Evolutionary conservation across 345 rosid species (phyloP).

Genomic region (Bruguiera sexangula): DNA sequence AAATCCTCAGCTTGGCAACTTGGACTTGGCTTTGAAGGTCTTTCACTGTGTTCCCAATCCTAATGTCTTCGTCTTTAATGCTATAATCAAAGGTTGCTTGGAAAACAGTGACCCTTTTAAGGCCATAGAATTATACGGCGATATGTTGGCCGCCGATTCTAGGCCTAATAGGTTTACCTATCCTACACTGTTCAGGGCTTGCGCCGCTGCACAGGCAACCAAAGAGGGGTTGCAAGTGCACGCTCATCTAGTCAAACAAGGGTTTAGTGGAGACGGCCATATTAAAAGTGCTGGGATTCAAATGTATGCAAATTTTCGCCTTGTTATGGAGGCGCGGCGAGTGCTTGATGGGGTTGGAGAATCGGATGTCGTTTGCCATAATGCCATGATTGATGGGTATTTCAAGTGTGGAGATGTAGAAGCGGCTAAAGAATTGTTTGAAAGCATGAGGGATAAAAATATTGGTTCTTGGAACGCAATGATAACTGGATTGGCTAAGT

Average conservation of each 20-base stretch:
- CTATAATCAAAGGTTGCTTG: conserved; percentile 29
- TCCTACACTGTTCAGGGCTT: conserved; percentile 44
- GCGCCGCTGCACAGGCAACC: conserved; percentile 12
- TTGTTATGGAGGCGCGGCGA: conserved; percentile 28
- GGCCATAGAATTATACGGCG: conserved; percentile 24
- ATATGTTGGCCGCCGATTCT: conserved; percentile 31
- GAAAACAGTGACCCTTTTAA: conserved; percentile 27
- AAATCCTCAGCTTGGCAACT: conserved; percentile 22
- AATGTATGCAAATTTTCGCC: conserved; percentile 43
- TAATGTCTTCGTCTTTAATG: conserved; percentile 46
- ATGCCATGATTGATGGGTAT: conserved; percentile 44
- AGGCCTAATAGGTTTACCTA: conserved; percentile 47
- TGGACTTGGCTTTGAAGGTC: conserved; percentile 30
- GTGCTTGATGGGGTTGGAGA: conserved; percentile 31
- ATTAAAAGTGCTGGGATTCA: conserved; percentile 47
- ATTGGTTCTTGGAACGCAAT: conserved; percentile 43
- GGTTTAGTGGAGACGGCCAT: conserved; percentile 37
- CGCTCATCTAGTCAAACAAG: conserved; percentile 39
- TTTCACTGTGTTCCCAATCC: conserved; percentile 31
- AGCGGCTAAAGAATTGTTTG: conserved; percentile 35
- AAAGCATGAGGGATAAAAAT: conserved; percentile 24
- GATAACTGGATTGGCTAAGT: conserved; percentile 38
- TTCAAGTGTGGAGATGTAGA: conserved; percentile 35
- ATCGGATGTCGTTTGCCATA: conserved; percentile 36
- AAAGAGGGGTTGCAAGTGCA: conserved; percentile 41